Evolutionary conservation across 2,329 filamentous ascomycete genomes (phyloP).

Genomic region (Nothopassalora personata): DNA sequence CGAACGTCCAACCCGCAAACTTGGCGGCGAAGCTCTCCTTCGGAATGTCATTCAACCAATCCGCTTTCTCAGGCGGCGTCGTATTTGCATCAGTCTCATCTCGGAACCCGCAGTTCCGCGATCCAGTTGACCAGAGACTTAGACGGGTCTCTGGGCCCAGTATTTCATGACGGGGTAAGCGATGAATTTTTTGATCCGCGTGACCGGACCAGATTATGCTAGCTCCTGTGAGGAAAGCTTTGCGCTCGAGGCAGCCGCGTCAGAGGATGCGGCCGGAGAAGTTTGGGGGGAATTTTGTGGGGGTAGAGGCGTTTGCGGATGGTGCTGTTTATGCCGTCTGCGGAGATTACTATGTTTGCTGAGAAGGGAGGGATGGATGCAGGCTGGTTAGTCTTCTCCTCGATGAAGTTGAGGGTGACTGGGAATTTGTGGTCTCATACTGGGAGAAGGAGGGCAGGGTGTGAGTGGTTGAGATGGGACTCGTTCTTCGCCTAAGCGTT

Average conservation of each 20-base stretch:
- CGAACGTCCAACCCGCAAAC: constrained; percentile 41
- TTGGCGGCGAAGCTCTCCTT: constrained; percentile 38
- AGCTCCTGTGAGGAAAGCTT: constrained; percentile 40
- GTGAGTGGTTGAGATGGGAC: constrained; percentile 41
- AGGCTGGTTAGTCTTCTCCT: constrained; percentile 15
- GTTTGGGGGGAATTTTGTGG: constrained; percentile 39
- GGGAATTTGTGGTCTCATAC: constrained; percentile 23
- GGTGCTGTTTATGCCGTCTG: constrained; percentile 44
- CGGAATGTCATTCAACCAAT: constrained; percentile 41
- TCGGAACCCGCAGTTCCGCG: constrained; percentile 40
- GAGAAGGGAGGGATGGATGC: constrained; percentile 30
- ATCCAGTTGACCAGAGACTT: constrained; percentile 46
- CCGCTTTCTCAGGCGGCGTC: constrained; percentile 39
- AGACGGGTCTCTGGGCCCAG: constrained; percentile 27
- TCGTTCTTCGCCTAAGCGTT: constrained; percentile 36
- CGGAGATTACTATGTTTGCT: constrained; percentile 37
- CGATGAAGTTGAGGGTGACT: constrained; percentile 10
- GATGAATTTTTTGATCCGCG: constrained; percentile 46
- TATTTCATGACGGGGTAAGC: constrained; percentile 42
- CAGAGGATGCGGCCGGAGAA: constrained; percentile 46
- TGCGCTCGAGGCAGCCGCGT: constrained; percentile 40
- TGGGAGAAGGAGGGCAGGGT: constrained; percentile 36
- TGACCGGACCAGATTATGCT: constrained; percentile 46
- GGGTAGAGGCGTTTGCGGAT: constrained; percentile 40
- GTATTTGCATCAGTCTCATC: constrained; percentile 40